A percentile compares a stretch with the other conserved stretches of the same genome.
Evolutionary conservation across 768 basidiomycete genomes (phyloP).

Genomic region (Calocybe gangraenosa): DNA sequence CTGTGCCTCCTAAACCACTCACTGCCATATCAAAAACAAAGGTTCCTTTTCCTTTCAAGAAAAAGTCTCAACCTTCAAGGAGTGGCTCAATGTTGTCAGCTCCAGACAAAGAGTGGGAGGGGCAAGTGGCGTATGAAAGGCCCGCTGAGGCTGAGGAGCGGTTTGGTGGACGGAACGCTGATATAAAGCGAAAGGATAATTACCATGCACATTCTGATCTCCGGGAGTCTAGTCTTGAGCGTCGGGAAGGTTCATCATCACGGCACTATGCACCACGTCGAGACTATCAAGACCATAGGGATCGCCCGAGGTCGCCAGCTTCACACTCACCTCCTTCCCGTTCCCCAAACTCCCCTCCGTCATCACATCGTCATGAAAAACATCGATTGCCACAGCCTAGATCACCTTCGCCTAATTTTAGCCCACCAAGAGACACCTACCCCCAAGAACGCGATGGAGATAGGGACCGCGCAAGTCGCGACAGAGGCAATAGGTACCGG

Average conservation of each 20-base stretch:
- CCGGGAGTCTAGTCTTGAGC: slow-evolving; percentile 31
- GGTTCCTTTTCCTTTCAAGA: slow-evolving; percentile 78
- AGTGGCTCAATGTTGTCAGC: slow-evolving; percentile 8
- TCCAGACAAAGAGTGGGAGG: slow-evolving; percentile 18
- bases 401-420: slow-evolving; percentile 30
- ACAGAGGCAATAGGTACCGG: slow-evolving; percentile 22
- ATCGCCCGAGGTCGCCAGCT: slow-evolving; percentile 22
- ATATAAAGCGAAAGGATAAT: slow-evolving; percentile 22
- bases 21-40: slow-evolving; percentile 31
- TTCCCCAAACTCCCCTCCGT: slow-evolving; percentile 35
- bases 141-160: slow-evolving; percentile 42
- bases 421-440: slow-evolving; percentile 33
- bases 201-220: slow-evolving; percentile 25
- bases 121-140: slow-evolving; percentile 31
- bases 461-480: slow-evolving; percentile 27
- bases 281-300: slow-evolving; percentile 24
- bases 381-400: slow-evolving; percentile 38
- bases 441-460: slow-evolving; percentile 29
- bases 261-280: slow-evolving; percentile 19
- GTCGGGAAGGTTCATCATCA: slow-evolving; percentile 14
- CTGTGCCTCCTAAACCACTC: slow-evolving; percentile 31
- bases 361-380: slow-evolving; percentile 30
- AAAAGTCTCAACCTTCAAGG: slow-evolving; percentile 29
- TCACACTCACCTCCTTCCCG: slow-evolving; percentile 26
- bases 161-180: slow-evolving; percentile 27